These are phyloP conservation scores for Yamadazyma phyllophila DNA, from an alignment of 805 yeast species.

Conservation along the genomic window DNA sequence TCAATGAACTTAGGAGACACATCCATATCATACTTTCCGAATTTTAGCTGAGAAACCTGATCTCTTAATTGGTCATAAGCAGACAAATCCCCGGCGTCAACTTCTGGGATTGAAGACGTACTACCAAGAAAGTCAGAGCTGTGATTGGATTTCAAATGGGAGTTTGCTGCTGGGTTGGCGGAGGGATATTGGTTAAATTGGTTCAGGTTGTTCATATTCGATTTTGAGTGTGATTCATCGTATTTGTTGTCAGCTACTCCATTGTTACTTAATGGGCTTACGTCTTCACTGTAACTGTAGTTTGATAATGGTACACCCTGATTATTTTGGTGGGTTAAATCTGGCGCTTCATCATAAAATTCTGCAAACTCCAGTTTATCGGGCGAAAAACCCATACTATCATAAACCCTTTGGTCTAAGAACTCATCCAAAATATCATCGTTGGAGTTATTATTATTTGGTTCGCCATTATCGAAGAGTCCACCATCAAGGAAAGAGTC, in stretches of 20 bases:
- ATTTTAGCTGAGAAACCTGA: constrained; percentile 50
- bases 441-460: constrained; percentile 15
- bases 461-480: not conserved
- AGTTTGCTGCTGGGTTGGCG: not conserved
- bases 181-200: not conserved
- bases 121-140: not conserved
- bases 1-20: constrained; percentile 33
- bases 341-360: constrained; percentile 6
- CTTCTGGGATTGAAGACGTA: not conserved
- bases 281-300: constrained; percentile 4
- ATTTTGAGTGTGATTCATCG: not conserved
- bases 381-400: constrained; percentile 17
- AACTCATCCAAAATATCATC: constrained; percentile 58
- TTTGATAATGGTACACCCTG: not conserved
- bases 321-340: not conserved
- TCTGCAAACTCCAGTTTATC: constrained; percentile 15
- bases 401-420: constrained; percentile 52
- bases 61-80: constrained; percentile 42
- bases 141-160: not conserved
- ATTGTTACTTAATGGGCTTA: constrained; percentile 1
- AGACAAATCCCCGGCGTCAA: not conserved
- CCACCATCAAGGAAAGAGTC: constrained; percentile 4
- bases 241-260: not conserved
- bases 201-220: not conserved
- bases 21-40: constrained; percentile 45